Evolutionary conservation across 257 asterid species (phyloP).

Genomic region (Schizonepeta tenuifolia): DNA sequence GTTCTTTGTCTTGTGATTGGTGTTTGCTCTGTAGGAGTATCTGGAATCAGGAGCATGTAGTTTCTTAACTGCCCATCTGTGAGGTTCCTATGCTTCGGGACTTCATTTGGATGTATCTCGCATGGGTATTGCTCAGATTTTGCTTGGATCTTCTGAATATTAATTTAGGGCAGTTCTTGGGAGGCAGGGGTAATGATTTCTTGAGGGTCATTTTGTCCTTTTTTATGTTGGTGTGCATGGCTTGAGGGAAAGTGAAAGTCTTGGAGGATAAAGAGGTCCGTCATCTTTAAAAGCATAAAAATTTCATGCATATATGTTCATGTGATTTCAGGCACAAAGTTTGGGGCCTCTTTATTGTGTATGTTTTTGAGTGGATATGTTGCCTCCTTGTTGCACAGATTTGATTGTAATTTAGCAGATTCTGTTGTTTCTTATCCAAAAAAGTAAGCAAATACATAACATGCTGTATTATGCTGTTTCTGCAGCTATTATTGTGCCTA

Average conservation of each 20-base stretch:
- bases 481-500: conserved; percentile 80
- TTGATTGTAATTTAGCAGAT: not conserved
- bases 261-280: not conserved
- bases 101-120: not conserved
- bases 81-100: not conserved
- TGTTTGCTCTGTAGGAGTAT: not conserved
- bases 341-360: not conserved
- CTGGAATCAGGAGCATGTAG: not conserved
- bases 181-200: not conserved
- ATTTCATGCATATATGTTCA: not conserved
- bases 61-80: not conserved
- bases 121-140: not conserved
- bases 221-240: not conserved
- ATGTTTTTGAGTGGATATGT: not conserved
- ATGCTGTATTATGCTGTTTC: not conserved
- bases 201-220: not conserved
- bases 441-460: not conserved
- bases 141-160: too few species aligned
- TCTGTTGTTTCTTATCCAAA: not conserved
- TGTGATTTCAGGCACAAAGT: not conserved
- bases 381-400: not conserved
- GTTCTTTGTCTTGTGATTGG: not conserved
- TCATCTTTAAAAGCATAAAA: not conserved
- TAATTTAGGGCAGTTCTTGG: not conserved
- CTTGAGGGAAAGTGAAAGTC: not conserved